Conservation (phyloP, 176 grass and related monocot genomes). For the Carex kokanica region DNA sequence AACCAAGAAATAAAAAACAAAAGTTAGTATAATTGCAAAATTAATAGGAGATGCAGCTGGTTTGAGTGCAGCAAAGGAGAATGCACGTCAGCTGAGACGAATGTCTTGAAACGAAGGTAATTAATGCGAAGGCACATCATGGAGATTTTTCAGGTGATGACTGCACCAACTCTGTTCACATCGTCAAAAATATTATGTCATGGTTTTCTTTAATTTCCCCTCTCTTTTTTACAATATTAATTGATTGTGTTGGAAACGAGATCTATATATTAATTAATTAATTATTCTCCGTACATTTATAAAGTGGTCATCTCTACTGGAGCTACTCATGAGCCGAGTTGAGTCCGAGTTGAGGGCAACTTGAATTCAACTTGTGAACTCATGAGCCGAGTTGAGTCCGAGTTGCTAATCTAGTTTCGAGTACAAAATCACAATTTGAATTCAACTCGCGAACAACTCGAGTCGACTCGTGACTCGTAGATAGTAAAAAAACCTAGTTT, state of each 20-base stretch:
- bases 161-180: slow-evolving; percentile 15
- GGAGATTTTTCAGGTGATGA: slow-evolving; percentile 19
- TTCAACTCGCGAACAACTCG: too few relatives aligned
- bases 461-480: too few relatives aligned
- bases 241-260: not conserved
- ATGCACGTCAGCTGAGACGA: slow-evolving; percentile 23
- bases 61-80: slow-evolving; percentile 1
- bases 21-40: not conserved
- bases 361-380: too few relatives aligned
- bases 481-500: too few relatives aligned
- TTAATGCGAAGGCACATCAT: slow-evolving; percentile 15
- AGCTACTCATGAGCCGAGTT: too few relatives aligned
- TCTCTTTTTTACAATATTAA: not conserved
- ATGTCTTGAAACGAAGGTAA: slow-evolving; percentile 24
- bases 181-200: slow-evolving; percentile 18
- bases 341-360: too few relatives aligned
- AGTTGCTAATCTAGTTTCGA: too few relatives aligned
- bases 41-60: not conserved
- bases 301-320: not conserved
- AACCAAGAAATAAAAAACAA: not conserved
- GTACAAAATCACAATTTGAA: too few relatives aligned
- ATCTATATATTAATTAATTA: not conserved
- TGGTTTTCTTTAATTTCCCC: not conserved
- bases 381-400: too few relatives aligned
- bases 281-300: not conserved